These are phyloP conservation scores for Clausena lansium DNA, from an alignment of 345 rosid genomes.

Conservation along the genomic window DNA sequence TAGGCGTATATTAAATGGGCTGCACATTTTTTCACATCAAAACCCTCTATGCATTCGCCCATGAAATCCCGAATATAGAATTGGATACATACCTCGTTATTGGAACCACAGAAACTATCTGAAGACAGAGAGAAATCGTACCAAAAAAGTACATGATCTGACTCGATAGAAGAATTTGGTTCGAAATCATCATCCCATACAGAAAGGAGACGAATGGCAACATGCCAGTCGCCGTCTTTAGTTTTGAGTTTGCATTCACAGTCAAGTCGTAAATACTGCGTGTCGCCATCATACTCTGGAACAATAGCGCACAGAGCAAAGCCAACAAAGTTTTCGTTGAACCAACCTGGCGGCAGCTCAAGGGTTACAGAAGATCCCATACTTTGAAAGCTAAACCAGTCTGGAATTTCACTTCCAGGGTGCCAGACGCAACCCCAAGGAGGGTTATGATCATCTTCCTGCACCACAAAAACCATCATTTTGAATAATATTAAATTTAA, in stretches of 20 bases:
- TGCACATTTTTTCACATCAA: neutral
- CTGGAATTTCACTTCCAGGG: conserved; percentile 1
- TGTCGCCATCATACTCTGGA: neutral
- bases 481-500: neutral
- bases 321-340: neutral
- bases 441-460: neutral
- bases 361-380: neutral
- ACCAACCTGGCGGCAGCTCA: neutral
- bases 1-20: neutral
- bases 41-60: neutral
- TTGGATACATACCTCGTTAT: too few species aligned
- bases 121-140: neutral
- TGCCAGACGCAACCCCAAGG: neutral
- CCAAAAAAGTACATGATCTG: neutral
- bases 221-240: neutral
- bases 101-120: neutral
- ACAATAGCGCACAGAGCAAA: neutral
- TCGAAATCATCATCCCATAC: too few species aligned
- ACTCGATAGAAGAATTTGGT: neutral
- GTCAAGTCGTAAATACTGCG: neutral
- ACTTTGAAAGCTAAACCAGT: neutral
- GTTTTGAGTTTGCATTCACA: neutral
- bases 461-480: neutral
- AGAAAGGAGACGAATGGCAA: neutral
- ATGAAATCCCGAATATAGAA: neutral